Percentiles rank a stretch among this genome's conserved stretches.
phyloP scores from a whole-genome alignment of 441 rosid species.

The Pelargonium hybrid region DNA sequence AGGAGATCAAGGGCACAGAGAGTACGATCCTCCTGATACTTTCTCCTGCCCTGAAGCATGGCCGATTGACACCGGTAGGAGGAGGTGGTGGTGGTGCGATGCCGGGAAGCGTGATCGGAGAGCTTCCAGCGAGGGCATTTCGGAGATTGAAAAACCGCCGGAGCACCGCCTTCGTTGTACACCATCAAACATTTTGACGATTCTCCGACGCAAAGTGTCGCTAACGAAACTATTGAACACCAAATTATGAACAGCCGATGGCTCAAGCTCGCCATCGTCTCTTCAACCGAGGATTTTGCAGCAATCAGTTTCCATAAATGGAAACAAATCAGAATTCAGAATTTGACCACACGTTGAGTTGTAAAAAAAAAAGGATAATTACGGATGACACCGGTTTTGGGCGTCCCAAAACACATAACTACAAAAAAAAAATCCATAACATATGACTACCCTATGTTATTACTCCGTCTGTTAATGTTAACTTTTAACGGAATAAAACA shows the following conservation, averaged over 20 bases:
- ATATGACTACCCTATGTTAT: no score
- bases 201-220: conserved; percentile 33
- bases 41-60: conserved; percentile 60
- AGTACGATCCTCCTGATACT: conserved; percentile 71
- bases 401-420: no score
- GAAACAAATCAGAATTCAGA: not conserved
- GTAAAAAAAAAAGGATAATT: conserved; percentile 18
- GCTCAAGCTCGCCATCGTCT: not conserved
- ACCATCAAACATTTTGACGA: conserved; percentile 72
- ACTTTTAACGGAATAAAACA: no score
- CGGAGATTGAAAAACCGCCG: conserved; percentile 74
- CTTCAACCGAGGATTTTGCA: not conserved
- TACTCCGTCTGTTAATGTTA: no score
- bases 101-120: conserved; percentile 28
- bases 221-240: not conserved
- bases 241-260: not conserved
- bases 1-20: conserved; percentile 71
- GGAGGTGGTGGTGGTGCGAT: conserved; percentile 23
- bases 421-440: no score
- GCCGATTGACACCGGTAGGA: conserved; percentile 54
- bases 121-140: conserved; percentile 92
- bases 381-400: no score
- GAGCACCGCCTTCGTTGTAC: conserved; percentile 86
- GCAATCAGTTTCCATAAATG: not conserved
- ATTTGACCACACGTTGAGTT: not conserved